Conservation (phyloP, 495 filamentous ascomycete species). For the Talaromyces nanjingensis region DNA sequence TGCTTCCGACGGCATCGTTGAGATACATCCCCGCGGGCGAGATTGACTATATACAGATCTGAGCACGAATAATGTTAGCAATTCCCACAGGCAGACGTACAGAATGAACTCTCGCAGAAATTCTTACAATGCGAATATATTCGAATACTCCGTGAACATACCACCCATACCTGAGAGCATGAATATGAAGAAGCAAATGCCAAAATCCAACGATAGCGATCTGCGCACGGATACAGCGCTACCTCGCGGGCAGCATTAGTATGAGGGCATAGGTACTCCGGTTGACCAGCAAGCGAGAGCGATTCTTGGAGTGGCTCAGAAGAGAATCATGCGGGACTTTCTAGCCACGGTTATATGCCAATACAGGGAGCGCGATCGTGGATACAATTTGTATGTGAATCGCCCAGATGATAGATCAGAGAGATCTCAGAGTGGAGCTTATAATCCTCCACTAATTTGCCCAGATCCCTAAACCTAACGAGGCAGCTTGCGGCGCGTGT, state of each 20-base stretch:
- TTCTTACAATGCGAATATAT: neutral
- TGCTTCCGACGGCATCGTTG: conserved; percentile 4
- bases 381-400: neutral
- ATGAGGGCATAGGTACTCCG: neutral
- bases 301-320: neutral
- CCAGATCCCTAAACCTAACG: neutral
- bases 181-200: neutral
- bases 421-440: neutral
- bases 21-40: conserved; percentile 1
- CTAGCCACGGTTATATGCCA: neutral
- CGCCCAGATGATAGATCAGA: neutral
- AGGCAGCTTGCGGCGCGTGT: neutral
- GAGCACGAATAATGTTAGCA: neutral
- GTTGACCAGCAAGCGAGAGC: neutral
- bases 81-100: no score
- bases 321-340: neutral
- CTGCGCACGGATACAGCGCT: conserved; percentile 1
- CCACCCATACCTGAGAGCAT: neutral
- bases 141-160: neutral
- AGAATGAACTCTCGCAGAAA: neutral
- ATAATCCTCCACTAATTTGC: no score
- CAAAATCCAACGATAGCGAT: neutral
- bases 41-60: neutral
- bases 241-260: neutral
- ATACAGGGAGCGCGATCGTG: neutral